Percentiles rank a stretch among this genome's conserved stretches.
Evolutionary conservation across 2,329 filamentous ascomycete species (phyloP).

Genomic region (Trichoderma polysporum): DNA sequence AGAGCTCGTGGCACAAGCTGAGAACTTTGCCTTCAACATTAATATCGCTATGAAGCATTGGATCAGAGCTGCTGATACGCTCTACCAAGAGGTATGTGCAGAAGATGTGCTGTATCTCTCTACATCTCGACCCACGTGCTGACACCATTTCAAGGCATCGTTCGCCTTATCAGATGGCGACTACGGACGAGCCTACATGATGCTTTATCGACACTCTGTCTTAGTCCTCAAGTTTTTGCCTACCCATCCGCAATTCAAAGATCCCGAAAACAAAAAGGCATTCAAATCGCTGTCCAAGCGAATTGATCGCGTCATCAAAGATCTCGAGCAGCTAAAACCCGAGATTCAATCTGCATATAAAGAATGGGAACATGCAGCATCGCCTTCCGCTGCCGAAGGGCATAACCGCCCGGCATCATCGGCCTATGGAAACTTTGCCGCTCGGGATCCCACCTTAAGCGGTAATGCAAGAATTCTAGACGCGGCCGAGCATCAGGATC

Average conservation of each 20-base stretch:
- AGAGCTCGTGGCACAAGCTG: slow-evolving; percentile 73
- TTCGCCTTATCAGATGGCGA: slow-evolving; percentile 87
- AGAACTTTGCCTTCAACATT: slow-evolving; percentile 77
- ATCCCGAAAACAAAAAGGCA: slow-evolving; percentile 62
- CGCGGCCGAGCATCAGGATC: slow-evolving; percentile 67
- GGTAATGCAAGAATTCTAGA: slow-evolving; percentile 62
- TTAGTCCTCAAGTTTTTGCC: slow-evolving; percentile 77
- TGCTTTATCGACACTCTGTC: slow-evolving; percentile 84
- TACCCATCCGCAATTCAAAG: slow-evolving; percentile 72
- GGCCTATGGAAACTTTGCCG: slow-evolving; percentile 48
- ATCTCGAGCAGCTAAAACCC: slow-evolving; percentile 77
- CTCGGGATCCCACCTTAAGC: slow-evolving; percentile 61
- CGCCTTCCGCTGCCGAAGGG: neutral
- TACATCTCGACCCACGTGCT: slow-evolving; percentile 15
- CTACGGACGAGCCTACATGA: slow-evolving; percentile 82
- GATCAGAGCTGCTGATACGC: slow-evolving; percentile 74
- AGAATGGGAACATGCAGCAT: slow-evolving; percentile 60
- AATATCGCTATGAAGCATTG: slow-evolving; percentile 76
- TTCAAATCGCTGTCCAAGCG: slow-evolving; percentile 54
- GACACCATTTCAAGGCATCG: slow-evolving; percentile 58
- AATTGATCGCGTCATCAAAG: slow-evolving; percentile 59
- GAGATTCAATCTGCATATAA: slow-evolving; percentile 70
- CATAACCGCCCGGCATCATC: neutral
- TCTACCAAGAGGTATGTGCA: slow-evolving; percentile 70
- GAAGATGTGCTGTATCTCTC: neutral